Base-by-base conservation (phyloP, 306 rosid species). In the Acmispon strigosus region DNA sequence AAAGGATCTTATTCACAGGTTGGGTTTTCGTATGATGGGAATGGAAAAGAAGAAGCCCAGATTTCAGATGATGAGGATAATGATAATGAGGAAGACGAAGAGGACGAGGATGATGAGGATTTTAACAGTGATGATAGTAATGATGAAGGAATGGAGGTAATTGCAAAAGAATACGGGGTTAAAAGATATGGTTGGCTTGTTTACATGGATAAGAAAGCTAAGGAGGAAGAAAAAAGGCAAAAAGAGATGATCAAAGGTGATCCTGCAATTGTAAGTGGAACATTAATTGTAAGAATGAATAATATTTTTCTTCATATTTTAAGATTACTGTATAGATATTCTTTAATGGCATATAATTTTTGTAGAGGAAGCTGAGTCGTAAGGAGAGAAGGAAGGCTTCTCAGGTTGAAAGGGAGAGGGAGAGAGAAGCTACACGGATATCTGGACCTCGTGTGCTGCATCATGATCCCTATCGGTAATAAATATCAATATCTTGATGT, bases 111-210 rank as follows among this genome's bases (percentile, higher is more conserved):
- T 45, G 92, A 88, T 19, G 96, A 91, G 60, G 97, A 89, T 61
- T 91, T 91, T 69, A 91, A 94, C 75, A 91, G 96, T 24, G 99
- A 94, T 67, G 99, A 94, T 83, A 94, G 99, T 80, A 76, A 82
- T 57, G 99, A 94, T 76, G 99, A 94, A 85, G 99, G 96, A 67
- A 91, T 94, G 99, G 97, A 91, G 82, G 65, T 86, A 67, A 87
- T 94, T 76, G 96, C 97, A 6, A 94, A 91, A 83, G 99, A 94
- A 44, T 94, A 80, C 60, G 99, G 99, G 65, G 89, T 94, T 47
- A 91, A 89, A 81, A 89, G 96, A 82, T 94, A 84, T 60, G 97
- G 96, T 53, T 94, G 99, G 99, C 96, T 94, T 76, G 97, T 94
- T 66, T 94, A 91, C 86, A 91, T 84, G 99, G 99, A 94, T 75